Conservation (phyloP, 495 filamentous ascomycete species). For the Penicillium verhagenii region DNA sequence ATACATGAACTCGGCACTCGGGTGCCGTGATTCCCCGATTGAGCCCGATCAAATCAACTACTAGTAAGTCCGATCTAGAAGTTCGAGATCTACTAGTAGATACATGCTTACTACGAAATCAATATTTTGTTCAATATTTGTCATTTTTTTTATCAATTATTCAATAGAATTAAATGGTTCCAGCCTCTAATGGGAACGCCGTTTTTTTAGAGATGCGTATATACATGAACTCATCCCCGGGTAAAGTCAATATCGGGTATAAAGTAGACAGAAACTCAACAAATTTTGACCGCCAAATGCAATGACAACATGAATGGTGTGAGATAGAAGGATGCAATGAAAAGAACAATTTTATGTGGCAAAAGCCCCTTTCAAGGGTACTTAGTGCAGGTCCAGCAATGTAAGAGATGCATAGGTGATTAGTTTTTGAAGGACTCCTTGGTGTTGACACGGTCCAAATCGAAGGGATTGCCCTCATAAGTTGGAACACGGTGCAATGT, state of each 20-base stretch:
- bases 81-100: no score
- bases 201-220: slow-evolving; percentile 3
- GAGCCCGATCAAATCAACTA: neutral
- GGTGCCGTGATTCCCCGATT: neutral
- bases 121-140: no score
- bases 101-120: no score
- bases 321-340: neutral
- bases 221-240: slow-evolving; percentile 13
- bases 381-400: neutral
- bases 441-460: slow-evolving; percentile 47
- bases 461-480: slow-evolving; percentile 47
- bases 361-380: neutral
- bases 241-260: slow-evolving; percentile 13
- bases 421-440: slow-evolving; percentile 40
- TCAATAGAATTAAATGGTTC: neutral
- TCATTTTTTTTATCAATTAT: neutral
- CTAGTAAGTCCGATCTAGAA: neutral
- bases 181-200: neutral
- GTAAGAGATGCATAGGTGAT: neutral
- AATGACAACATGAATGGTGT: neutral
- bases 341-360: slow-evolving; percentile 17
- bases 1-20: neutral
- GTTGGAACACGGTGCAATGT: slow-evolving; percentile 25
- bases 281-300: slow-evolving; percentile 5
- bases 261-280: slow-evolving; percentile 8